These are phyloP conservation scores for Jatropha podagrica DNA, from an alignment of 441 rosid species.

Conservation along the genomic window DNA sequence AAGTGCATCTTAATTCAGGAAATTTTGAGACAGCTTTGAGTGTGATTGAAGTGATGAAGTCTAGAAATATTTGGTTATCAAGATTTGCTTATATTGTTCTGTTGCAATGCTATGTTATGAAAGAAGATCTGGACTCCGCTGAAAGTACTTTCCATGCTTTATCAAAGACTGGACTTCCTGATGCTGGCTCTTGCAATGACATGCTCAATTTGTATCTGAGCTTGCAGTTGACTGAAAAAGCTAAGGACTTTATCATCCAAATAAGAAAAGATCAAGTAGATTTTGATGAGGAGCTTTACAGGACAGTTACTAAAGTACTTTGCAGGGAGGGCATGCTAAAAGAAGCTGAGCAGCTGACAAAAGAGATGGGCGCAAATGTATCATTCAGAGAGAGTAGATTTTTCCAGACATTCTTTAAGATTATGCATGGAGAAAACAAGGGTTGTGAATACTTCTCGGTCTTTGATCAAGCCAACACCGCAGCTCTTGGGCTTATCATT, in stretches of 20 bases:
- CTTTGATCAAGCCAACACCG: slow-evolving; percentile 39
- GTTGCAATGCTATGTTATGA: slow-evolving; percentile 72
- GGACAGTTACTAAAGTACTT: slow-evolving; percentile 49
- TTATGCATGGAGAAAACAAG: slow-evolving; percentile 31
- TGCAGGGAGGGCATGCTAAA: slow-evolving; percentile 65
- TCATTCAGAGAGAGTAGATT: slow-evolving; percentile 45
- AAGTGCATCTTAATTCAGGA: slow-evolving; percentile 69
- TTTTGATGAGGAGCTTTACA: slow-evolving; percentile 62
- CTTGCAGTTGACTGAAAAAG: slow-evolving; percentile 53
- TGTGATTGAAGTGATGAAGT: slow-evolving; percentile 66
- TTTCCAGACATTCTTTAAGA: slow-evolving; percentile 52
- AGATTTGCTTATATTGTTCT: slow-evolving; percentile 82
- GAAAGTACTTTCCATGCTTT: slow-evolving; percentile 70
- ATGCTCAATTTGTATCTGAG: slow-evolving; percentile 63
- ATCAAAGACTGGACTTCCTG: slow-evolving; percentile 69
- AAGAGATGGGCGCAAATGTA: slow-evolving; percentile 46
- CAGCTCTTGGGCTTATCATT: slow-evolving; percentile 61
- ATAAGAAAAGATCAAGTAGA: slow-evolving; percentile 49
- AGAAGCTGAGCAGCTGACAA: slow-evolving; percentile 47
- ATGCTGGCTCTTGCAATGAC: slow-evolving; percentile 78
- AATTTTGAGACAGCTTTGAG: slow-evolving; percentile 66
- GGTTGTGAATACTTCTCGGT: slow-evolving; percentile 29
- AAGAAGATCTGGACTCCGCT: slow-evolving; percentile 62
- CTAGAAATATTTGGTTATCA: slow-evolving; percentile 62
- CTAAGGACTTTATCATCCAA: slow-evolving; percentile 53